Evolutionary conservation across 2,329 filamentous ascomycete genomes (phyloP).

Genomic region (Fusarium sublunatum): DNA sequence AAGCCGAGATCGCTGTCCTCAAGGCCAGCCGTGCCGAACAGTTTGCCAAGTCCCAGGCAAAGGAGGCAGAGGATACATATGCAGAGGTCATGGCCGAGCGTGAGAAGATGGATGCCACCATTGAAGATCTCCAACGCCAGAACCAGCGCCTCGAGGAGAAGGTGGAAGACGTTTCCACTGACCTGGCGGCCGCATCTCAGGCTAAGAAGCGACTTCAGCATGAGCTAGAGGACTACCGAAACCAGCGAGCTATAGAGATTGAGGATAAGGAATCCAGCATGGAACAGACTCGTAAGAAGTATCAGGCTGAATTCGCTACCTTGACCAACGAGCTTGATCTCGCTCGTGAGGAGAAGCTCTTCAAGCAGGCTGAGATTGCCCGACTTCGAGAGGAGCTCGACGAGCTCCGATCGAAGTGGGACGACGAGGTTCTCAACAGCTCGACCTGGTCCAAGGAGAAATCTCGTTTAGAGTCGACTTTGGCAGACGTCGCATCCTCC

Average conservation of each 20-base stretch:
- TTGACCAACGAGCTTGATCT: slow-evolving; percentile 93
- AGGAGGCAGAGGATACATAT: slow-evolving; percentile 90
- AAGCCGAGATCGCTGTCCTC: slow-evolving; percentile 93
- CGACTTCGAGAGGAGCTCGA: slow-evolving; percentile 95
- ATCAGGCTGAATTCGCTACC: slow-evolving; percentile 90
- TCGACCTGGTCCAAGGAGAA: slow-evolving; percentile 99
- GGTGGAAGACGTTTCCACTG: slow-evolving; percentile 89
- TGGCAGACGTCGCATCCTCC: slow-evolving; percentile 89
- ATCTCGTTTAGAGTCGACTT: slow-evolving; percentile 85
- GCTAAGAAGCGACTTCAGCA: slow-evolving; percentile 95
- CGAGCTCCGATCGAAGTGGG: slow-evolving; percentile 94
- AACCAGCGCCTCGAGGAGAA: slow-evolving; percentile 91
- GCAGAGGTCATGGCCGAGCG: slow-evolving; percentile 91
- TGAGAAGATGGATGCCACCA: slow-evolving; percentile 85
- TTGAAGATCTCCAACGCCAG: slow-evolving; percentile 91
- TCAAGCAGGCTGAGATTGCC: slow-evolving; percentile 86
- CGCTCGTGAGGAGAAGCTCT: slow-evolving; percentile 88
- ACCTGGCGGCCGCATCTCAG: slow-evolving; percentile 85
- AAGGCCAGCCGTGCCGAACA: slow-evolving; percentile 93
- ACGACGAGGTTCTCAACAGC: slow-evolving; percentile 96
- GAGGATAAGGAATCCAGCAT: slow-evolving; percentile 96
- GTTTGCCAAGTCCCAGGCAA: slow-evolving; percentile 89
- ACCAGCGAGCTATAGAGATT: slow-evolving; percentile 92
- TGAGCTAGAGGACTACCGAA: slow-evolving; percentile 96
- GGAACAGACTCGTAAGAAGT: slow-evolving; percentile 98